Base-by-base conservation (phyloP, 164 flowering plant species). In the Annona squamosa region DNA sequence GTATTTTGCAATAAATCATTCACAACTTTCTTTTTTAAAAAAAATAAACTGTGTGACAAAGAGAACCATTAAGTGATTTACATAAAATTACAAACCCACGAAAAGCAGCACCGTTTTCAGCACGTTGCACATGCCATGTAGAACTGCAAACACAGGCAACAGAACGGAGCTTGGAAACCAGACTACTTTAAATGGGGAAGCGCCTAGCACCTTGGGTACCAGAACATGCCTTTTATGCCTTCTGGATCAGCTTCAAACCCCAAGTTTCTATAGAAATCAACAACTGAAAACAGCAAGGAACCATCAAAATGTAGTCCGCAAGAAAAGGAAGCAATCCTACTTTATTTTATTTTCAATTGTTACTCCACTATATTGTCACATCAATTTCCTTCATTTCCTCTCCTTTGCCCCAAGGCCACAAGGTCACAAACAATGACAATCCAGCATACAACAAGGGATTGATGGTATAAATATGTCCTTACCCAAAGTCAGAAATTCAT, bases 241-340 rank as follows among this genome's bases (percentile, higher is more conserved):
- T 94, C 99, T 44, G 99, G 99, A 68, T 94, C 99, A 65, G 97
- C 83, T 88, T 92, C 86, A 79, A 94, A 94, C 10, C 99, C 99
- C 68, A 94, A 74, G 80, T 92, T 91, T 59, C 74, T 82, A 72
- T 94, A 92, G 84, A 94, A 92, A 42, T 92, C 99, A 77, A 92
- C 92, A 79, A 94, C 99, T 94, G 97, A 90, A 88, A 74, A 3
- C 9, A 5, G 65, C 61, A 63, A 46, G 12, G 6, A 4, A 48
- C 16, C 16, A 48, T 42, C 3, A 63, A 63, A 26, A 26, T 26
- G 37, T 26, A 26, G 37, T 26, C 37, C 37, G 37, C 37, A 26
- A 26, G 37, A 26, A 26, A 26, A 26, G 37, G 37, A 26, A 26
- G 37, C 37, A 26, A 26, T 26, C 37, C 37, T 26, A 26, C 37